A percentile compares a stretch with the other conserved stretches of the same genome.
These are phyloP conservation scores for Auricularia heimuer DNA, from an alignment of 768 basidiomycete genomes.

Conservation along the genomic window DNA sequence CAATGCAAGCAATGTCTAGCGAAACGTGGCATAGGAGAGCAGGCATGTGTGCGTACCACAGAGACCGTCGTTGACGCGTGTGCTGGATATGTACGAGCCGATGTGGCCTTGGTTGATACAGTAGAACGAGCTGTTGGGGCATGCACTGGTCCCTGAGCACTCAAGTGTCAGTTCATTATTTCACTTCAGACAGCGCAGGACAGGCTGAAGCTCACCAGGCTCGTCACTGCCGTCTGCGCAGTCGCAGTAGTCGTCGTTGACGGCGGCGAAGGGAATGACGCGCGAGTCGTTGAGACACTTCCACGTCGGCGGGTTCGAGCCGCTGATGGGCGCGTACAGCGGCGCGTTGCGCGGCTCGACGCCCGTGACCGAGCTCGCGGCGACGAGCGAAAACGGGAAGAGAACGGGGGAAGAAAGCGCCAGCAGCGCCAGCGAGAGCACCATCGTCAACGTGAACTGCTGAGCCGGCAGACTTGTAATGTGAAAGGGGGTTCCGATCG, in stretches of 20 bases:
- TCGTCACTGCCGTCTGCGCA: conserved; percentile 93
- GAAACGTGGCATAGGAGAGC: neutral
- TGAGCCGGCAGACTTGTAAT: neutral
- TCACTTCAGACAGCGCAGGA: neutral
- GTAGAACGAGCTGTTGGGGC: conserved; percentile 64
- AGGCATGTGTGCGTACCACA: conserved; percentile 53
- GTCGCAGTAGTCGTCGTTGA: conserved; percentile 95
- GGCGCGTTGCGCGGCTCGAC: conserved; percentile 5
- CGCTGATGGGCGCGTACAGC: conserved; percentile 17
- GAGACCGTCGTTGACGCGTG: conserved; percentile 84
- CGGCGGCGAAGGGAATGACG: conserved; percentile 65
- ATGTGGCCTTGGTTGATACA: conserved; percentile 86
- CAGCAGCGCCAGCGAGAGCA: conserved; percentile 3
- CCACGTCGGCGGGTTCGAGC: conserved; percentile 44
- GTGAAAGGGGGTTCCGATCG: neutral
- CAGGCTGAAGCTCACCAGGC: conserved; percentile 46
- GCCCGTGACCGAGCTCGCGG: conserved; percentile 5
- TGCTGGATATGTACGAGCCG: conserved; percentile 65
- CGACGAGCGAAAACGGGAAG: conserved; percentile 3
- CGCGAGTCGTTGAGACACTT: conserved; percentile 73
- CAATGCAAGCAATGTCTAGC: conserved; percentile 10
- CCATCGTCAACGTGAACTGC: neutral
- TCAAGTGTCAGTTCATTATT: neutral
- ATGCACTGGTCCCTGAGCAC: conserved; percentile 70
- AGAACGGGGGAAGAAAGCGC: conserved; percentile 7